phyloP scores from a whole-genome alignment of 2,329 filamentous ascomycete species.

The Aspergillus oerlinghausenensis region DNA sequence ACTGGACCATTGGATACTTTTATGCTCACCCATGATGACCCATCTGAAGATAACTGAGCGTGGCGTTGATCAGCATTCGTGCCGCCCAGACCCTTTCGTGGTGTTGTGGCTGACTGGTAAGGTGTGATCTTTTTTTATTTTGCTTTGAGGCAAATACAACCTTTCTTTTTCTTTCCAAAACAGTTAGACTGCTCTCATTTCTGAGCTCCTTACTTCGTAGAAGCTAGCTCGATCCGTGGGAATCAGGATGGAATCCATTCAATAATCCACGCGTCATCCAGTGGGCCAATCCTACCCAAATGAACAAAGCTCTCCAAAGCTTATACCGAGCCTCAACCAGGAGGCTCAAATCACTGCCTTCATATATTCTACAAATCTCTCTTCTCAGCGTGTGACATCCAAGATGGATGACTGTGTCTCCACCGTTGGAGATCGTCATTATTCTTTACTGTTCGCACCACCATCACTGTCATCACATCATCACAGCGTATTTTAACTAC shows the following conservation, averaged over 20 bases:
- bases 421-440: background rate
- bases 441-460: background rate
- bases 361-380: background rate
- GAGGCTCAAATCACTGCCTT: background rate
- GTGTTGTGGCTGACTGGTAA: background rate
- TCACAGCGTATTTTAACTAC: background rate
- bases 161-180: background rate
- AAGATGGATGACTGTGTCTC: background rate
- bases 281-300: background rate
- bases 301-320: background rate
- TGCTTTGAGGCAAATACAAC: background rate
- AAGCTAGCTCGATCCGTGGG: background rate
- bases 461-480: background rate
- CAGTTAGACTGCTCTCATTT: background rate
- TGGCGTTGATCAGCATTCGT: background rate
- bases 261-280: background rate
- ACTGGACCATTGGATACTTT: background rate
- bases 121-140: background rate
- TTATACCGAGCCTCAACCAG: background rate
- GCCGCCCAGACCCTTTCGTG: background rate
- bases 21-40: too few species aligned
- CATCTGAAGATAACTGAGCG: background rate
- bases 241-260: background rate
- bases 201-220: background rate
- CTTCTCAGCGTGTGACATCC: background rate